Base-by-base conservation (phyloP, 306 rosid species). In the Cucurbita argyrosperma region DNA sequence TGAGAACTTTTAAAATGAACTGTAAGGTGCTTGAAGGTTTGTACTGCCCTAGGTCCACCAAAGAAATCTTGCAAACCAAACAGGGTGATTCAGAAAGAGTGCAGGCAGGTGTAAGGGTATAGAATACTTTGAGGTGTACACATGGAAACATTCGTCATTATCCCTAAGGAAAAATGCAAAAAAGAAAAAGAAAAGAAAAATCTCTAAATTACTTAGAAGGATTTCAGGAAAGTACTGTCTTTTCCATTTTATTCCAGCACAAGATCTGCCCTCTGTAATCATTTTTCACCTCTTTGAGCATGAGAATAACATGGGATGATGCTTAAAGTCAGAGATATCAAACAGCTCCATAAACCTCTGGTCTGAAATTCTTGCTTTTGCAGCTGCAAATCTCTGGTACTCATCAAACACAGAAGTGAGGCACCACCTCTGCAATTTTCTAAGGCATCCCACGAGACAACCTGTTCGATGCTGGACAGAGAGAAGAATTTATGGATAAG, bases 291-390 rank as follows among this genome's bases (percentile, higher is more conserved):
- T 85, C 80, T 85, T 82, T 47, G 84, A 83, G 71, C 80, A 85
- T 64, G 99, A 83, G 85, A 88, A 88, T 8, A 97, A 45, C 80
- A 85, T 43, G 6, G 97, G 96, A 69, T 85, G 66, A 83, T 89
- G 89, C 76, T 84, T 86, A 86, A 89, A 54, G 90, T 82, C 87
- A n/a, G 97, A 89, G 77, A 83, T 85, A 78, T 95, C 97, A 74
- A 95, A 91, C 82, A 87, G 77, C 83, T 95, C 99, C 87, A 95
- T 85, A 75, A 91, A 95, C 82, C 96, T 89, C 82, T 89, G 91
- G 84, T 95, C 99, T n/a, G 97, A 83, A 79, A 91, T 82, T 87
- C 99, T 86, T 65, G 99, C 92, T 85, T 95, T 95, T 3, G 99
- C 92, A 19, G 99, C 99, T 58, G 99, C 99, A 84, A 89, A 95